Base-by-base conservation (phyloP, 495 filamentous ascomycete species). In the Aspergillus bertholletiae region DNA sequence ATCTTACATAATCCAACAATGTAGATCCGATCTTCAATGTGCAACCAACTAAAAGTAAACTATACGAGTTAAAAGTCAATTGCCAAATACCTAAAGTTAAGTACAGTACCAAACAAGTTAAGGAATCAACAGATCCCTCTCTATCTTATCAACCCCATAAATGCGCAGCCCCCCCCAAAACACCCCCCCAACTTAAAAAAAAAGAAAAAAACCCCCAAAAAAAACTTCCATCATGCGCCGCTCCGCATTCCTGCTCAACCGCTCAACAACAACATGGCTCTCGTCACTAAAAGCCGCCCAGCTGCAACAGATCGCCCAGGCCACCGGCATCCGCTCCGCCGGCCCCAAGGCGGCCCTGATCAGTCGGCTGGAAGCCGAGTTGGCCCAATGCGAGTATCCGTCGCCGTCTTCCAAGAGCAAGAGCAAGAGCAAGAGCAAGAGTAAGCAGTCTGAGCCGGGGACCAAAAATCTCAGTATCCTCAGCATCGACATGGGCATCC, bases 401-500 rank as follows among this genome's bases (percentile, higher is more conserved):
- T n/a, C 34, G 2, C 13, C 7, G 13, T 5, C 7, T 2, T 6
- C 13, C 34, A 15, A 9, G 9, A 20, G n/a, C 2, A 17, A 12
- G n/a, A 23, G 18, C 22, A 34, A 21, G 3, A 0, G 22, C 1
- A 48, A 27, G 5, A 8, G 13, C 13, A 12, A 21, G 12, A 45
- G 18, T 8, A 18, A n/a, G 20, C 21, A 45, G 1, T 21, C 11
- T 21, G 41, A 11, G 8, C 18, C 5, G n/a, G 34, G 13, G 17
- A 34, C 15, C 8, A 28, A 48, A 32, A 34, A 8, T 6, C n/a
- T 59, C 54, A 76, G 78, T 26, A 80, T 97, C 46, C 66, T 97
- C 21, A 91, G 89, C 65, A 87, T 94, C 61, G 90, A 96, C 70
- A 84, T 96, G 81, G 90, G 92, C 40, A 85, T 97, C 61, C 82